Base-by-base conservation (phyloP, 2,329 filamentous ascomycete genomes). In the Aspergillus sp. region DNA sequence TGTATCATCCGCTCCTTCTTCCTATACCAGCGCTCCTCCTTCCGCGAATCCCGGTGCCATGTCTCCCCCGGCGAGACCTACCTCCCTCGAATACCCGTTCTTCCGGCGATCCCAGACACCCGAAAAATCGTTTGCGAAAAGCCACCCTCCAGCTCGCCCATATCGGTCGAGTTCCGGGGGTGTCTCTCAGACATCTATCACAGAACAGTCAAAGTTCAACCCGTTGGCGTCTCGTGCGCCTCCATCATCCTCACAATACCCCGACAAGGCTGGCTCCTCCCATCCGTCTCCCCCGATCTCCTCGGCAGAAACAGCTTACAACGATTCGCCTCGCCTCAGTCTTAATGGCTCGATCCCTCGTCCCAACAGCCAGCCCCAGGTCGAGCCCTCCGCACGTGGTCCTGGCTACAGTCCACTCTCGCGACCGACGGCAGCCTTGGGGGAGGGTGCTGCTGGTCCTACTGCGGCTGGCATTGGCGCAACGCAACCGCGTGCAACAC, bases 81-180 rank as follows among this genome's bases (percentile, higher is more conserved):
- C 76, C 2, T 72, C 76, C 0, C 67, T 80, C 51, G 83, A 86
- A 15, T 85, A 85, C 55, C 72, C 71, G 45, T 75, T 78, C 4
- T 85, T 79, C 63, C 77, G 84, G 52, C 76, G 85, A 51, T 85
- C 85, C 2, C 82, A 86, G 49, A 89, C 85, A 0, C 86, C 86
- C n/a, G 85, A 89, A 41, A 82, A 83, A 51, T 73, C 77, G 42
- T 76, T 47, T 80, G 81, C 68, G 74, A 82, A 65, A 54, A 58
- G 58, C 7, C 60, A 61, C 37, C 51, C 59, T 5, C 51, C 59
- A 5, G 56, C 59, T 13, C 63, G 68, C 10, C 58, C 63, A 2
- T 71, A 69, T 41, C 61, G 67, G 38, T 67, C 69, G 25, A 62
- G 62, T 35, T 71, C 69, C 0, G 65, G 66, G 7, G 62, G 64